These are phyloP conservation scores for Eremothecium sinecaudum DNA, from an alignment of 1,139 yeast species.

Conservation along the genomic window DNA sequence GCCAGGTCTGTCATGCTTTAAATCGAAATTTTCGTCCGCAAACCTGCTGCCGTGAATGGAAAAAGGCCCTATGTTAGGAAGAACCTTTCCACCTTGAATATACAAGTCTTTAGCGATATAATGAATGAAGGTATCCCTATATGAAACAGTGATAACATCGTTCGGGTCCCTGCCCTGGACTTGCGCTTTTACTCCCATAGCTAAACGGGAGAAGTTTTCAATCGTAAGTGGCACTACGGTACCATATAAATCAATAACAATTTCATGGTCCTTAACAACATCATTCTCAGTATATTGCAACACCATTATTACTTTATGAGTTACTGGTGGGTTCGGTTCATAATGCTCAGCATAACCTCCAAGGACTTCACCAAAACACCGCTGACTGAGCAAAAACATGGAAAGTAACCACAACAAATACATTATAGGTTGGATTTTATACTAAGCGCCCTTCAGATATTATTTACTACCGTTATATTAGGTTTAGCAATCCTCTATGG, in stretches of 20 bases:
- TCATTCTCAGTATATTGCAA: slow-evolving; percentile 19
- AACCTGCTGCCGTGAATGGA: slow-evolving; percentile 59
- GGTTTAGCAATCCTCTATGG: no score
- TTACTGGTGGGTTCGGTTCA: slow-evolving; percentile 27
- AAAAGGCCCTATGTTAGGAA: slow-evolving; percentile 80
- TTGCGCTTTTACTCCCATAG: slow-evolving; percentile 42
- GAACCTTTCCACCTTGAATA: slow-evolving; percentile 76
- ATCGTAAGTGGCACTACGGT: slow-evolving; percentile 63
- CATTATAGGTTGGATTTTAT: no score
- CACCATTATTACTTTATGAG: slow-evolving; percentile 19
- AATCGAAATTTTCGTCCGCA: slow-evolving; percentile 57
- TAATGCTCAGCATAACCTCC: slow-evolving; percentile 14
- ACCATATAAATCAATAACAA: slow-evolving; percentile 61
- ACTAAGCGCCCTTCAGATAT: no score
- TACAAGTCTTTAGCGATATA: slow-evolving; percentile 56
- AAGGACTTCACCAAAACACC: no score
- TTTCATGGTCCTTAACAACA: slow-evolving; percentile 28
- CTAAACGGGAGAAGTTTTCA: slow-evolving; percentile 53
- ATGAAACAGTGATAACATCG: slow-evolving; percentile 49
- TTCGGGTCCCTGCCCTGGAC: slow-evolving; percentile 33
- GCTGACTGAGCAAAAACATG: no score
- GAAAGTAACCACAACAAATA: no score
- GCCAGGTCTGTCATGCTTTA: slow-evolving; percentile 59
- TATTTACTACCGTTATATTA: no score
- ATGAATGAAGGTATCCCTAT: slow-evolving; percentile 52